Percentiles rank a stretch among this genome's conserved stretches.
These are phyloP conservation scores for Ophiostoma angusticollis DNA, from an alignment of 2,329 filamentous ascomycete genomes.

Conservation along the genomic window DNA sequence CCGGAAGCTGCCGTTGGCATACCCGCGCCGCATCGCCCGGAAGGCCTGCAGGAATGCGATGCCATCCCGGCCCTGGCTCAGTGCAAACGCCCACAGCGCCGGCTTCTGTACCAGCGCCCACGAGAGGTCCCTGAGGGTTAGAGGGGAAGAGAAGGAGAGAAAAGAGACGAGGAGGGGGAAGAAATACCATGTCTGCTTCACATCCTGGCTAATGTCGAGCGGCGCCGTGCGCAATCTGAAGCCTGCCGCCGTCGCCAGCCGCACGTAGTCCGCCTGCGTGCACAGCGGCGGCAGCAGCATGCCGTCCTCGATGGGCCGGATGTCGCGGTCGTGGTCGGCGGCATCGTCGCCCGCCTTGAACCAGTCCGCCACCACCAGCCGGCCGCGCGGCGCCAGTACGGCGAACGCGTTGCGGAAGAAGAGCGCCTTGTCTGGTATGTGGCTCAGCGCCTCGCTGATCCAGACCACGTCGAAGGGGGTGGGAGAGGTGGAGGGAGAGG, in stretches of 20 bases:
- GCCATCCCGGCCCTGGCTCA: constrained; percentile 46
- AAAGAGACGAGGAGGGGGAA: not conserved
- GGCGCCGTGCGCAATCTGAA: constrained; percentile 32
- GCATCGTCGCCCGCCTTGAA: constrained; percentile 40
- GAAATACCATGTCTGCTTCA: constrained; percentile 44
- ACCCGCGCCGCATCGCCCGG: constrained; percentile 46
- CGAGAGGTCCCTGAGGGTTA: constrained; percentile 44
- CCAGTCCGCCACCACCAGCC: constrained; percentile 48
- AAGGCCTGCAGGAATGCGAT: constrained; percentile 49
- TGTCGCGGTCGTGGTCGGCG: constrained; percentile 33
- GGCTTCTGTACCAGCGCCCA: constrained; percentile 48
- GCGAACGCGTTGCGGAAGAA: constrained; percentile 42
- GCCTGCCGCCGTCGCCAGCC: constrained; percentile 34
- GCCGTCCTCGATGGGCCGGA: constrained; percentile 48
- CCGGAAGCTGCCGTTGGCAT: constrained; percentile 43
- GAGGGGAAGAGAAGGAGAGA: not conserved
- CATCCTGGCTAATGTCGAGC: constrained; percentile 44
- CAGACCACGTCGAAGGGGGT: constrained; percentile 42
- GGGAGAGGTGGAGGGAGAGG: too few relatives aligned
- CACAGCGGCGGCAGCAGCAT: constrained; percentile 46
- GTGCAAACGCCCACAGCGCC: constrained; percentile 47
- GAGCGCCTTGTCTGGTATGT: constrained; percentile 44
- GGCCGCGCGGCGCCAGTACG: constrained; percentile 36
- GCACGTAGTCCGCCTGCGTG: constrained; percentile 39
- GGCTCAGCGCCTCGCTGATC: constrained; percentile 49